Evolutionary conservation across 1,139 yeast species (phyloP), one percentile per base, ranked within the genome.

Genomic region (Pichia sp.): DNA sequence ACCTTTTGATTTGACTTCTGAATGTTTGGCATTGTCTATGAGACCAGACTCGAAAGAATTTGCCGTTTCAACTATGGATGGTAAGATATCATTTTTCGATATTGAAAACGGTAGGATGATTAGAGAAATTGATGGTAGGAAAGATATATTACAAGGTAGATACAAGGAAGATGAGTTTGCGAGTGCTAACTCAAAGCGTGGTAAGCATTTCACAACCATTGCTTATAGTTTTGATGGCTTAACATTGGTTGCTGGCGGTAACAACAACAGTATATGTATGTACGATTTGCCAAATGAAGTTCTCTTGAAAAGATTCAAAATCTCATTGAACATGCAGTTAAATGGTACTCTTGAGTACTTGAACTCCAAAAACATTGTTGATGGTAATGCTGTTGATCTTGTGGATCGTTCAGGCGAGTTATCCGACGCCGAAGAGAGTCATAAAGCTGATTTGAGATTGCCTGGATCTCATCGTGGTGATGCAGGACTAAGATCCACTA

Each of bases 401-500:
- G 81, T 93, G 51, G 98, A 93, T 68, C 78, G 84, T 48, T 85
- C 83, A 58, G 98, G 96, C 12, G 97, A 92, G 60, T 79, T 84
- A 50, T 87, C 95, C 27, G 97, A 92, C 67, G 70, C 84, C 54
- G 97, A 90, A 66, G 96, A 90, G 63, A 57, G 67, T 43, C 58
- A 63, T 41, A 79, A 97, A 57, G 70, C 84, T 16, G 97, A 91
- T 66, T 71, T 72, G 44, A 73, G 85, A 1, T 74, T 95, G 51
- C 99, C 99, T 0, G 99, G 99, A 1, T 88, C 97, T 0, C 79
- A 78, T 55, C 77, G 91, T 60, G 97, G 97, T 40, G 98, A 91
- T 68, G 81, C 90, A n/a, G 84, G 96, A 31, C 79, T 83, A 17
- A 79, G 98, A 65, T 80, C 82, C 54, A 77, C 81, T 0, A 79